phyloP scores from a whole-genome alignment of 306 rosid genomes.

The Pueraria montana region DNA sequence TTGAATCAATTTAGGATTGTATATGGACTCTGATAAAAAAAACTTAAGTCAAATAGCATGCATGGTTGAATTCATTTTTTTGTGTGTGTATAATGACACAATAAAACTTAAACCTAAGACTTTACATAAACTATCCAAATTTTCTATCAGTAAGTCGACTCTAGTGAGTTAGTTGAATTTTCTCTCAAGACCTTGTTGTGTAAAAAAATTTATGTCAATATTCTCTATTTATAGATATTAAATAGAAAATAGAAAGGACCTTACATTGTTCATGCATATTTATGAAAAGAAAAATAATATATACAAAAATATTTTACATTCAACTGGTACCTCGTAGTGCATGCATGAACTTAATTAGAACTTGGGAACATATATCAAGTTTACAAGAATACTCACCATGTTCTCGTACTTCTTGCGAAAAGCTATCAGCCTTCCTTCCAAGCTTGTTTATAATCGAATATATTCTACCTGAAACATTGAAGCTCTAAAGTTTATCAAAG shows the following conservation, averaged over 20 bases:
- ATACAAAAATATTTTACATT: not conserved
- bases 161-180: too few species aligned
- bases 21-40: not conserved
- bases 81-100: not conserved
- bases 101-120: too few species aligned
- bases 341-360: not conserved
- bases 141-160: too few species aligned
- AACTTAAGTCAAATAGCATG: not conserved
- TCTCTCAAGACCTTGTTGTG: too few species aligned
- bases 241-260: not conserved
- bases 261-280: not conserved
- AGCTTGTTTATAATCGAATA: not conserved
- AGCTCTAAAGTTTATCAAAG: not conserved
- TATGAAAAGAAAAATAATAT: too few species aligned
- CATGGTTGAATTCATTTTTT: not conserved
- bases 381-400: slow-evolving; percentile 22
- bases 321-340: not conserved
- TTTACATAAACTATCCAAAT: too few species aligned
- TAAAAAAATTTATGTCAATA: not conserved
- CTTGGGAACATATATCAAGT: not conserved
- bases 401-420: slow-evolving; percentile 14
- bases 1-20: not conserved
- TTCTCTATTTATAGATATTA: not conserved
- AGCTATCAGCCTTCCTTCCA: slow-evolving; percentile 8
- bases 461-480: slow-evolving; percentile 19